phyloP scores from a whole-genome alignment of 2,329 filamentous ascomycete genomes.

The Microdochium bolleyi region DNA sequence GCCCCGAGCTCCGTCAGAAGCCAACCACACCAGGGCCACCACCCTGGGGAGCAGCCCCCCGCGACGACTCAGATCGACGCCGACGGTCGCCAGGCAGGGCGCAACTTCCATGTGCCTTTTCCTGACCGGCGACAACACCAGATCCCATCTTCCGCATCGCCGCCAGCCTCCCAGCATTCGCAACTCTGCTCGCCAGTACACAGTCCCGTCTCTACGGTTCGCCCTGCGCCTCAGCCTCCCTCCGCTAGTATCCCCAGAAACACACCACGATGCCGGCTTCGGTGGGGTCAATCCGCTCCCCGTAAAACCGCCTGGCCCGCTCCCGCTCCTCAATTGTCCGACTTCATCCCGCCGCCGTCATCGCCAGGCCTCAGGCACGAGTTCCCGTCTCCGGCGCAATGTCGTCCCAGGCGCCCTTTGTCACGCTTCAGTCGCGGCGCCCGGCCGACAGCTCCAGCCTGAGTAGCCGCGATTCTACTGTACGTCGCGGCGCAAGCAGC shows the following conservation, averaged over 20 bases:
- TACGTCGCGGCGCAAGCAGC: slow-evolving; percentile 25
- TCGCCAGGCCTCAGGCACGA: no score
- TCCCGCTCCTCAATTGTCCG: not conserved
- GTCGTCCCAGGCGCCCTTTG: slow-evolving; percentile 32
- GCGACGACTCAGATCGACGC: not conserved
- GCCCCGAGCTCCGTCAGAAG: no score
- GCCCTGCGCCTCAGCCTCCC: no score
- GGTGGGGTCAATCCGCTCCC: not conserved
- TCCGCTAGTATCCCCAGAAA: no score
- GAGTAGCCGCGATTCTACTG: slow-evolving; percentile 39
- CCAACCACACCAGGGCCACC: no score
- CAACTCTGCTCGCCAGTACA: no score
- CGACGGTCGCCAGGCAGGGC: not conserved
- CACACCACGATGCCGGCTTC: not conserved
- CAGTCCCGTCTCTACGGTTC: no score
- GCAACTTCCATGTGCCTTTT: no score
- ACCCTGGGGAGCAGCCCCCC: not conserved
- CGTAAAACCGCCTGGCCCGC: not conserved
- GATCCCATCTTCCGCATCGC: not conserved
- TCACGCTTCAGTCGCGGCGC: slow-evolving; percentile 43
- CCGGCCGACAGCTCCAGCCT: slow-evolving; percentile 36
- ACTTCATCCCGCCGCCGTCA: not conserved
- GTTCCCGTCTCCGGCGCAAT: not conserved
- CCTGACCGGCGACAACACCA: no score
- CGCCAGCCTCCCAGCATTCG: no score